A percentile compares a stretch with the other conserved stretches of the same genome.
phyloP scores from a whole-genome alignment of 2,329 filamentous ascomycete species.

The Fusarium subglutinans region DNA sequence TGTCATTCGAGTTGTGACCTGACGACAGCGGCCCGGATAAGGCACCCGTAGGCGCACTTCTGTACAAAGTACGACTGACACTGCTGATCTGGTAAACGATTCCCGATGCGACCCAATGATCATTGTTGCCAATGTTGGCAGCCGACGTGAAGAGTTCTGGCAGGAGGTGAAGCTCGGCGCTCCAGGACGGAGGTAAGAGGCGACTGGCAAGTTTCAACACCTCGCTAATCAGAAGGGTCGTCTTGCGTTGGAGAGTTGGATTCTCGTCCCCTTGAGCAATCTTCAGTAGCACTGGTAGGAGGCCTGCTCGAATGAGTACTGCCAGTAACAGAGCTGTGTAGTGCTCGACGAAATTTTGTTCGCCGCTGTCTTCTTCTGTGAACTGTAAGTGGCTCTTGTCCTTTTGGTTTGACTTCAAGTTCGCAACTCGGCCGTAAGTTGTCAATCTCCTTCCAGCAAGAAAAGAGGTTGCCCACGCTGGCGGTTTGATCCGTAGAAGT shows the following conservation, averaged over 20 bases:
- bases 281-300: conserved; percentile 70
- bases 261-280: conserved; percentile 76
- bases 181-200: conserved; percentile 83
- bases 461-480: conserved; percentile 92
- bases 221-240: conserved; percentile 89
- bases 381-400: conserved; percentile 61
- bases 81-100: conserved; percentile 99
- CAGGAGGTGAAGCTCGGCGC: conserved; percentile 84
- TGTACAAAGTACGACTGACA: conserved; percentile 90
- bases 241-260: conserved; percentile 81
- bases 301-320: conserved; percentile 82
- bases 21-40: conserved; percentile 52
- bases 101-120: conserved; percentile 82
- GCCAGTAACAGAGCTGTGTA: conserved; percentile 91
- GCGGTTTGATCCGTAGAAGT: conserved; percentile 86
- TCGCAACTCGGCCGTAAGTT: conserved; percentile 94
- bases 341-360: conserved; percentile 90
- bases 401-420: conserved; percentile 71
- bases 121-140: conserved; percentile 74
- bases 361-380: conserved; percentile 72
- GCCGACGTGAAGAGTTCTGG: conserved; percentile 85
- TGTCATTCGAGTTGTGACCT: conserved; percentile 57
- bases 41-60: conserved; percentile 68
- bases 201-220: conserved; percentile 89
- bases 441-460: conserved; percentile 91